phyloP scores from a whole-genome alignment of 148 eudicot species.

The Rhododendron mucronatum region DNA sequence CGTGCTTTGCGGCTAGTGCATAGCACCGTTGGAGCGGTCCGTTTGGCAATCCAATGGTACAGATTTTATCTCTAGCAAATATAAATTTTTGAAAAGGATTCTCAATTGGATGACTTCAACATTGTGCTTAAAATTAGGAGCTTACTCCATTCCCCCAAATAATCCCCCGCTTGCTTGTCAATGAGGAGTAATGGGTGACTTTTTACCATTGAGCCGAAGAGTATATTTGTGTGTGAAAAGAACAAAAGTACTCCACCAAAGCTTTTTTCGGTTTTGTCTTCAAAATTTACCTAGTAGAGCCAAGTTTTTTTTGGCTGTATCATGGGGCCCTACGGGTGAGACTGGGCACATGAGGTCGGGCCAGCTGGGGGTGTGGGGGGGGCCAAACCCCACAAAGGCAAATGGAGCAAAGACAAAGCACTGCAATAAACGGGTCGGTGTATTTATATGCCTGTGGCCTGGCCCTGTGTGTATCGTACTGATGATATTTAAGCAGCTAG shows the following conservation, averaged over 20 bases:
- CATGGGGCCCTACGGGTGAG: neutral
- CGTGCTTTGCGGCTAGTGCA: no score
- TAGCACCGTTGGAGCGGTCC: no score
- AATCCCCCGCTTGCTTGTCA: neutral
- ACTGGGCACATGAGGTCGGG: neutral
- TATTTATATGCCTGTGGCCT: neutral
- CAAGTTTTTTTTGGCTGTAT: neutral
- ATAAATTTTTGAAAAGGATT: neutral
- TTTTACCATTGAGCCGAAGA: neutral
- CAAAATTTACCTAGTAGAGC: neutral
- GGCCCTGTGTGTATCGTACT: neutral
- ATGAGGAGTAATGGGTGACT: neutral
- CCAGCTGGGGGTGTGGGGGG: neutral
- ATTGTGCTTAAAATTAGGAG: neutral
- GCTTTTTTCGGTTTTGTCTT: neutral
- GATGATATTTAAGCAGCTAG: neutral
- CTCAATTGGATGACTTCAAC: neutral
- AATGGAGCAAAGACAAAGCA: conserved; percentile 1
- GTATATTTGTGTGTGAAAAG: neutral
- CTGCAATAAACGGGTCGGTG: neutral
- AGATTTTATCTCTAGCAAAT: no score
- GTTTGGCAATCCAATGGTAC: no score
- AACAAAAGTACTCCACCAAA: neutral
- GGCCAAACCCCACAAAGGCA: neutral
- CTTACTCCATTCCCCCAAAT: neutral